phyloP scores from a whole-genome alignment of 306 rosid genomes.

The Acacia crassicarpa region DNA sequence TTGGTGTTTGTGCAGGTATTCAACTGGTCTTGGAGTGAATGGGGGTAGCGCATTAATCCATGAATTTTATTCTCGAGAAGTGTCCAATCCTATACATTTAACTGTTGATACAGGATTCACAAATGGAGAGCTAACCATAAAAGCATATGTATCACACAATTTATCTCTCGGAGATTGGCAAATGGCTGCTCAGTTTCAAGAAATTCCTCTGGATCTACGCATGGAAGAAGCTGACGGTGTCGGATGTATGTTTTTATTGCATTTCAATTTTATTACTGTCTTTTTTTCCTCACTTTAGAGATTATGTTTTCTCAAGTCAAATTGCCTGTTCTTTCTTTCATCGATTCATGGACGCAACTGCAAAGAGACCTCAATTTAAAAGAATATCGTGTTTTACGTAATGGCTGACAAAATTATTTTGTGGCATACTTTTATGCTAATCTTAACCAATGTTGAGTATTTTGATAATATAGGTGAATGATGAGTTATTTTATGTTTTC shows the following conservation, averaged over 20 bases:
- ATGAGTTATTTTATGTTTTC: background rate
- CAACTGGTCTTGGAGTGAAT: conserved; percentile 88
- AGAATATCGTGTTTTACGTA: background rate
- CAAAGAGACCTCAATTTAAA: background rate
- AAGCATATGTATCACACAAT: conserved; percentile 72
- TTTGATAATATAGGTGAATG: background rate
- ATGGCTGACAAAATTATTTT: background rate
- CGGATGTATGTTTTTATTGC: conserved; percentile 56
- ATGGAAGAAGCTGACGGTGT: conserved; percentile 92
- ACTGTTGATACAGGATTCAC: conserved; percentile 91
- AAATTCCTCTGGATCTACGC: conserved; percentile 86
- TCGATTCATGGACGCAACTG: conserved; percentile 4
- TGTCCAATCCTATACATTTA: conserved; percentile 79
- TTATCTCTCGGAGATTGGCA: conserved; percentile 85
- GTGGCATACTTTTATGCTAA: background rate
- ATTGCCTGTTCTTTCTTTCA: background rate
- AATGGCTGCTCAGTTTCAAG: conserved; percentile 97
- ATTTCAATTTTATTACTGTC: background rate
- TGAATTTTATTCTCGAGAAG: conserved; percentile 92
- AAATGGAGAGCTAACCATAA: conserved; percentile 68
- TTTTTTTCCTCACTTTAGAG: background rate
- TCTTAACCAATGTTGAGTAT: background rate
- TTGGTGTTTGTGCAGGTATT: conserved; percentile 61
- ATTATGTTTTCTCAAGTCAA: background rate
- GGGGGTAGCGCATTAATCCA: conserved; percentile 91